phyloP scores from a whole-genome alignment of 2,329 filamentous ascomycete species.

The Daldinia eschscholtzii region DNA sequence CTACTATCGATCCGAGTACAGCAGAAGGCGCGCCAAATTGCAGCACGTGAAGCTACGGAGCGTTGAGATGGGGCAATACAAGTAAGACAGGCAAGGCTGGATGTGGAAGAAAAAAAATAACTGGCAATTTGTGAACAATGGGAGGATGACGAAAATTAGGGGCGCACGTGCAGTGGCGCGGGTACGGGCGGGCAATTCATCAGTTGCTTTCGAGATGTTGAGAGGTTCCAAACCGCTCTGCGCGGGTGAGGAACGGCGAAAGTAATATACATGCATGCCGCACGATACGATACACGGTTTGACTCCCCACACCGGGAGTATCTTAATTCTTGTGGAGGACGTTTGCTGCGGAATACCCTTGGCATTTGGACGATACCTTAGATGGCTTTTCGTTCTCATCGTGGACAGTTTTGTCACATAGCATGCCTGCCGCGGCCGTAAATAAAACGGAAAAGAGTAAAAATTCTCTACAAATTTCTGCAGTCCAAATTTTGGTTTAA shows the following conservation, averaged over 20 bases:
- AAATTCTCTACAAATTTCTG: slow-evolving; percentile 38
- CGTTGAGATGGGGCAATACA: slow-evolving; percentile 43
- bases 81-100: slow-evolving; percentile 38
- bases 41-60: slow-evolving; percentile 44
- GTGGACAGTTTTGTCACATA: slow-evolving; percentile 23
- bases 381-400: slow-evolving; percentile 38
- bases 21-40: slow-evolving; percentile 47
- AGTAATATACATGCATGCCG: slow-evolving; percentile 37
- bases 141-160: slow-evolving; percentile 35
- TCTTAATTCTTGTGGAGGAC: slow-evolving; percentile 48
- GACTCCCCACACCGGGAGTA: slow-evolving; percentile 31
- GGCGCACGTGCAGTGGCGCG: slow-evolving; percentile 25
- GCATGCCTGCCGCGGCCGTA: slow-evolving; percentile 41
- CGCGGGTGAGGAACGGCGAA: slow-evolving; percentile 34
- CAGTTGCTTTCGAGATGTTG: slow-evolving; percentile 35
- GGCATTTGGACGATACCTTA: slow-evolving; percentile 38
- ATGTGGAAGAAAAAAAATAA: slow-evolving; percentile 38
- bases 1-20: slow-evolving; percentile 43
- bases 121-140: slow-evolving; percentile 45
- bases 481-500: slow-evolving; percentile 3
- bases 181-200: slow-evolving; percentile 29
- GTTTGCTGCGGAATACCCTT: slow-evolving; percentile 41
- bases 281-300: slow-evolving; percentile 41
- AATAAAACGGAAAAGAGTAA: slow-evolving; percentile 44
- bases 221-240: slow-evolving; percentile 29